Conservation (phyloP, 2,329 filamentous ascomycete genomes). For the Aspergillus udagawae region DNA sequence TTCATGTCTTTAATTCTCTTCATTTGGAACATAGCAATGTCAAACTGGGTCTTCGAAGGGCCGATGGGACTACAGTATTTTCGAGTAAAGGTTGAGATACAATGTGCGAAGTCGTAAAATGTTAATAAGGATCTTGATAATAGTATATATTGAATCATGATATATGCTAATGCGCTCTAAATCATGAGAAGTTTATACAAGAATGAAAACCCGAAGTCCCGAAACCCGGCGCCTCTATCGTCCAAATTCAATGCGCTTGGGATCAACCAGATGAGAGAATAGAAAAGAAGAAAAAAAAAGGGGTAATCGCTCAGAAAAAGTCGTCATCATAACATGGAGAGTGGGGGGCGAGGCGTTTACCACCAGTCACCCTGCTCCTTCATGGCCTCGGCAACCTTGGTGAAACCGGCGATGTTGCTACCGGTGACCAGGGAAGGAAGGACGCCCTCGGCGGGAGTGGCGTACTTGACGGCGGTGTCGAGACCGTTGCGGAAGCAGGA, state of each 20-base stretch:
- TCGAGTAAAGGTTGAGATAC: no score
- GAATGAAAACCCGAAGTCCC: conserved; percentile 2
- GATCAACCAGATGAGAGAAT: conserved; percentile 5
- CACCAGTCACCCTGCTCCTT: conserved; percentile 96
- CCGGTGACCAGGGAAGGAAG: conserved; percentile 88
- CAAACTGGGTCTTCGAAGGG: no score
- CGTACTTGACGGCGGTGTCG: conserved; percentile 84
- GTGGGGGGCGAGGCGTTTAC: conserved; percentile 27
- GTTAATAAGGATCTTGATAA: conserved; percentile 9
- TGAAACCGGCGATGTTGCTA: conserved; percentile 95
- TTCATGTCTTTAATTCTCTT: no score
- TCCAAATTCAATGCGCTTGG: conserved; percentile 11
- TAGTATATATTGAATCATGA: conserved; percentile 1
- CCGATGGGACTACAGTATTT: no score
- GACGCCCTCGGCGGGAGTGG: conserved; percentile 72
- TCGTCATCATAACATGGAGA: conserved; percentile 14
- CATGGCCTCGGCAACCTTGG: conserved; percentile 94
- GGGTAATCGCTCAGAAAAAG: not conserved
- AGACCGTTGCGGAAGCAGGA: conserved; percentile 86
- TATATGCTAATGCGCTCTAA: conserved; percentile 3
- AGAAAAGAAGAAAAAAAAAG: conserved; percentile 16
- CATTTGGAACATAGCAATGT: no score
- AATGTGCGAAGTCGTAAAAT: no score
- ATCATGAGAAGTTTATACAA: not conserved
- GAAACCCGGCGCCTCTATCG: conserved; percentile 33